A percentile compares a stretch with the other conserved stretches of the same genome.
phyloP scores from a whole-genome alignment of 306 rosid species.

The Cucurbita moschata region DNA sequence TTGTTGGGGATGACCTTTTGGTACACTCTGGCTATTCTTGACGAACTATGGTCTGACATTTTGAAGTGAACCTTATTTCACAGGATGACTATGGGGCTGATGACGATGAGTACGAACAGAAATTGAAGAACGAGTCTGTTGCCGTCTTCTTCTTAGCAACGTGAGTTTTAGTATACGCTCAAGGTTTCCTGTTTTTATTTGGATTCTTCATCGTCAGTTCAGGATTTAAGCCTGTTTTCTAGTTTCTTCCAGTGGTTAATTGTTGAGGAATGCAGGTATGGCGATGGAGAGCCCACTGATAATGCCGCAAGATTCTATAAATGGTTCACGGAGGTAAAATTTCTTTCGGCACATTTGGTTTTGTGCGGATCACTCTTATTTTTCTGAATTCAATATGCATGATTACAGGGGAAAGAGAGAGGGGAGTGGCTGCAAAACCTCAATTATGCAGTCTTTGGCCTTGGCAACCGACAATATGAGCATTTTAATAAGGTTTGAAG shows the following conservation, averaged over 20 bases:
- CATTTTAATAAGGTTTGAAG: slow-evolving; percentile 84
- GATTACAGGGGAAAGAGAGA: slow-evolving; percentile 57
- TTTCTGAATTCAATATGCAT: slow-evolving; percentile 6
- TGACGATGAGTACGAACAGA: slow-evolving; percentile 66
- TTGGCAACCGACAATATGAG: slow-evolving; percentile 94
- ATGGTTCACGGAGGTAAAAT: slow-evolving; percentile 75
- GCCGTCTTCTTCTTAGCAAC: slow-evolving; percentile 86
- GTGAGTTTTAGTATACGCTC: slow-evolving; percentile 30
- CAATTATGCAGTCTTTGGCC: slow-evolving; percentile 84
- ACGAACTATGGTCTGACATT: background rate
- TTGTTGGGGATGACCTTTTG: background rate
- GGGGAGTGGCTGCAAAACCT: slow-evolving; percentile 73
- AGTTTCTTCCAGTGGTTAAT: slow-evolving; percentile 2
- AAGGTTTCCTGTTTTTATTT: background rate
- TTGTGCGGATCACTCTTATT: background rate
- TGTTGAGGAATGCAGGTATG: slow-evolving; percentile 52
- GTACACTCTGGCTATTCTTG: background rate
- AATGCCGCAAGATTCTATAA: slow-evolving; percentile 88
- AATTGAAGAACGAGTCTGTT: slow-evolving; percentile 48
- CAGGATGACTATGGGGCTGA: slow-evolving; percentile 86
- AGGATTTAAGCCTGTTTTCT: background rate
- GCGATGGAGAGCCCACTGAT: slow-evolving; percentile 99
- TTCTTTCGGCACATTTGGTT: background rate
- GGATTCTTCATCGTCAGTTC: background rate
- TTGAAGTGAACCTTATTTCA: background rate